Evolutionary conservation across 441 rosid species (phyloP).

Genomic region (Kokia cookei): DNA sequence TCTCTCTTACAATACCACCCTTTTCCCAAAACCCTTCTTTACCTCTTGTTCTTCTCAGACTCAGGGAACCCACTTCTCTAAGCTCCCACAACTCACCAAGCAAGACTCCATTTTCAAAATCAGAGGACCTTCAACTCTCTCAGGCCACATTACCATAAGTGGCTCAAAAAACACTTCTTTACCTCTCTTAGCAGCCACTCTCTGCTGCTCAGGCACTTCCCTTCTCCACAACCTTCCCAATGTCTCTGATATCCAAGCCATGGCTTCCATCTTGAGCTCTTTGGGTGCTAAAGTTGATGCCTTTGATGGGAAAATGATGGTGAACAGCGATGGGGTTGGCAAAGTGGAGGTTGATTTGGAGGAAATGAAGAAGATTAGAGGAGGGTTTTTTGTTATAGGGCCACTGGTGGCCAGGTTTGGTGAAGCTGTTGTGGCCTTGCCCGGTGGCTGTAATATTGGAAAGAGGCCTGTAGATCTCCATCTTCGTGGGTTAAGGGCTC

Average conservation of each 20-base stretch:
- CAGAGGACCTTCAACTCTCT: constrained; percentile 23
- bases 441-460: constrained; percentile 32
- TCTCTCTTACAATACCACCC: neutral
- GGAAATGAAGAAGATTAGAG: constrained; percentile 20
- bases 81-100: neutral
- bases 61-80: neutral
- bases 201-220: constrained; percentile 19
- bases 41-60: neutral
- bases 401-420: constrained; percentile 25
- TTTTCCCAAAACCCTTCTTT: neutral
- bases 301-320: constrained; percentile 1
- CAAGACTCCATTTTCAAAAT: constrained; percentile 11
- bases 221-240: constrained; percentile 16
- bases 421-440: constrained; percentile 23
- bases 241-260: constrained; percentile 12
- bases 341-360: constrained; percentile 16
- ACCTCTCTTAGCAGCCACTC: constrained; percentile 23
- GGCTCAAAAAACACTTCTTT: constrained; percentile 30
- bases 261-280: constrained; percentile 19
- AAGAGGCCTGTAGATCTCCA: constrained; percentile 24
- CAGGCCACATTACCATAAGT: constrained; percentile 22
- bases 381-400: constrained; percentile 30
- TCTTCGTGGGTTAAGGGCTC: constrained; percentile 23
- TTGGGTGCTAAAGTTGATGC: constrained; percentile 23
- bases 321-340: constrained; percentile 11